Evolutionary conservation across 805 yeast genomes (phyloP), one percentile per base, ranked within the genome.

Genomic region (Cyberlindnera petersonii): DNA sequence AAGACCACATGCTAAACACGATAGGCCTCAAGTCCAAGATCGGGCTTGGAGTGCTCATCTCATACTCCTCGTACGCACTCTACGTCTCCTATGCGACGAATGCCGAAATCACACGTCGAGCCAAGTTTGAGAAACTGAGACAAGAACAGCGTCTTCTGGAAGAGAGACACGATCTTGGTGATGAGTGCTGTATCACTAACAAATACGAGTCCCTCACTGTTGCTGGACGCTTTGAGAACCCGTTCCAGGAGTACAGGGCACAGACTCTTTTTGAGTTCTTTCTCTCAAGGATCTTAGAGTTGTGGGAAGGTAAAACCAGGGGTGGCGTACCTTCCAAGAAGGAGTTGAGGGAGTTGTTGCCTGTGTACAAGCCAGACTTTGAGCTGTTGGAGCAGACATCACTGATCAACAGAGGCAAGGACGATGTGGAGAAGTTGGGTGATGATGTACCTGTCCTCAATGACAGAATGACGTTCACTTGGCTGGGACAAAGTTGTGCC

Each of bases 401-500:
- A 31, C 9, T 56, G 36, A 14, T 38, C 19, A 24, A 39, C 28
- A 39, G 24, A 5, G 37, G 31, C 6, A 43, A 34, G 23, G 26
- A 23, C 5, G 37, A 33, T 4, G 24, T 39, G 17, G 15, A 26
- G 11, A 39, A 55, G 1, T 44, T 52, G 14, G 40, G 24, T 2
- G 14, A 17, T 13, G 58, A 20, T 8, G 42, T 66, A 2, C 75
- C 79, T 0, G 36, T 49, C 2, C 36, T 72, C 3, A 39, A 58
- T 9, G 65, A 74, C 20, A 69, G 82, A 49, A 44, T 85, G 50
- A 69, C 83, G 2, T 74, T 82, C 53, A 87, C 96, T 0, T 91
- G 98, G 98, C 60, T 91, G 29, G 98, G 98, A 4, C 98, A 91
- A 58, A 82, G 93, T 41, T 88, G 96, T 60, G 74, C 89, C 3